Base-by-base conservation (phyloP, 2,329 filamentous ascomycete species). In the Hypoxylon sp. region DNA sequence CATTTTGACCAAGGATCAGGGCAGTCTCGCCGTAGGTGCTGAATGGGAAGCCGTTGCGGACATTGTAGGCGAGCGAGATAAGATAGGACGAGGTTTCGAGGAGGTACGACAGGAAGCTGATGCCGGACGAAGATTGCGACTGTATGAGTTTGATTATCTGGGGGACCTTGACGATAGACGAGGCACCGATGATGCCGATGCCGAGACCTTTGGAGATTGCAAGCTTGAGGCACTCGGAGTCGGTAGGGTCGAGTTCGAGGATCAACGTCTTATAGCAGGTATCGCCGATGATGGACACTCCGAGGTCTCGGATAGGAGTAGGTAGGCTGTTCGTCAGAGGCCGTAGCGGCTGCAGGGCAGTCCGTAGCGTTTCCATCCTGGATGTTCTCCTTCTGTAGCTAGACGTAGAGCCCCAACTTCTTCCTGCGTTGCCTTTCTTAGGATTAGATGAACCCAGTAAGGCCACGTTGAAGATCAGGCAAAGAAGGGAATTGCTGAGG, bases 21-120 rank as follows among this genome's bases (percentile, higher is more conserved):
- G 92, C 94, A 30, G 94, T 95, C 87, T 99, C 96, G 80, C 96
- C 96, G 80, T 92, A 99, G 10, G 96, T 99, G 86, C 92, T 97
- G 83, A 99, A 98, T 2, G 96, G 95, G 75, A 97, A 98, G 25
- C 90, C 91, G 77, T 94, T 93, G 78, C 96, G 93, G 72, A 93
- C 86, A 80, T 97, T 97, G 85, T 99, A 99, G 58, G 93, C 92
- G 73, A 99, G 88, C 4, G 91, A 92, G 81, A 98, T 97, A 76
- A 98, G 86, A 82, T 97, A 95, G 65, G 91, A 90, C 62, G 89
- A 86, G 7, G 94, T 98, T 85, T 99, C 96, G 79, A 99, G 93
- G 35, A 96, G 86, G 84, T 98, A 98, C 33, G 93, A 92, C 49
- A 97, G 87, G 83, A 98, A 97, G 54, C 90, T 94, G 69, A 99